Base-by-base conservation (phyloP, 2,329 filamentous ascomycete species). In the Cercospora canescens region DNA sequence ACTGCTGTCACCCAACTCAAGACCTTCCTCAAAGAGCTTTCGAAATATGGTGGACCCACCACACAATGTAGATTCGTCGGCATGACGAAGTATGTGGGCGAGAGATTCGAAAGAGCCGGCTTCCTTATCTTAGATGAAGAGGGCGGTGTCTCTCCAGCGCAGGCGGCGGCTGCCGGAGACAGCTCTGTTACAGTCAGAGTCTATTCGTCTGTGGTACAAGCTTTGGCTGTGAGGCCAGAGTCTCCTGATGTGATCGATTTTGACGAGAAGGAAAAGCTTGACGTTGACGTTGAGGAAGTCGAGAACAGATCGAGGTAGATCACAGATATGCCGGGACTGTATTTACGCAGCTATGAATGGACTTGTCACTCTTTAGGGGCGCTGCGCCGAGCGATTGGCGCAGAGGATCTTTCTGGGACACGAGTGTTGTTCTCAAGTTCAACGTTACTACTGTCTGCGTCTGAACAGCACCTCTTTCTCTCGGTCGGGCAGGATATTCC, bases 1-100 rank as follows among this genome's bases (percentile, higher is more conserved):
- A 88, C 85, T 0, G 85, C 83, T 0, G 78, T 86, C 3, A 77
- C 79, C 0, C 82, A 85, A 8, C 73, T 88, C 6, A 78, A 78
- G 41, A 83, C 83, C 37, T 74, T 88, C 21, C 77, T 82, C 18
- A 76, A 76, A 14, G 84, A 86, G 69, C 69, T 87, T 3, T 77
- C 79, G 18, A 80, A 80, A 26, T 87, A 85, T 62, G 82, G 81
- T 0, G 85, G 86, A 0, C 74, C 79, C 2, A 72, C 75, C 0
- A 77, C 83, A 0, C 79, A 84, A 60, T 70, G 87, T 2, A 74
- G 85, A 0, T 83, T 88, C 50, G 81, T 83, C 1, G 81, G 81
- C 6, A 77, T 87, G 76, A 79, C 78, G 0, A 76, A 79, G 0
- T 79, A 81, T 8, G 76, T 84, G 7, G 63, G 68, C 6, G 66